Evolutionary conservation across 371 early-diverging fungal species (phyloP).

Genomic region (Mortierella sp.): DNA sequence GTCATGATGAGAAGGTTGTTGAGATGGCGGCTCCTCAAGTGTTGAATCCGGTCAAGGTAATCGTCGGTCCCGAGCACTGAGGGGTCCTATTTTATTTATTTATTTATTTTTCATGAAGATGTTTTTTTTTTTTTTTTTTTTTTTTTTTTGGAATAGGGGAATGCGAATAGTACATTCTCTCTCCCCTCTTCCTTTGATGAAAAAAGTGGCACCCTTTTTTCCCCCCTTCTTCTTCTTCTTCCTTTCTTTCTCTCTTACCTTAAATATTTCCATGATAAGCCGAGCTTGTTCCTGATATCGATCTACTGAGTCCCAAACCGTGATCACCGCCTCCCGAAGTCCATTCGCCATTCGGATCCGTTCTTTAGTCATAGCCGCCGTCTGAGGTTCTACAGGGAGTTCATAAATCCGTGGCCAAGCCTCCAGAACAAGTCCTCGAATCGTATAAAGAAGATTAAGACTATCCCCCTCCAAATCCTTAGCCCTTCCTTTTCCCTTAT

Average conservation of each 20-base stretch:
- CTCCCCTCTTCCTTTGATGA: no score
- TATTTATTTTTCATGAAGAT: neutral
- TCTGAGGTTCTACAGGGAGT: conserved; percentile 19
- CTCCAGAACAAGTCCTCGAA: conserved; percentile 15
- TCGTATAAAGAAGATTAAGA: conserved; percentile 5
- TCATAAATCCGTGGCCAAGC: conserved; percentile 44
- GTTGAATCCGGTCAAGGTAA: conserved; percentile 14
- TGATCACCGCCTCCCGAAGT: conserved; percentile 22
- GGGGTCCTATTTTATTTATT: conserved; percentile 14
- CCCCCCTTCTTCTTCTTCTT: neutral
- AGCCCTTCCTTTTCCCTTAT: neutral
- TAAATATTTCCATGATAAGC: conserved; percentile 29
- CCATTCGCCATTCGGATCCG: conserved; percentile 14
- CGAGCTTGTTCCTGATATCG: conserved; percentile 26
- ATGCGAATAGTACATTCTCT: no score
- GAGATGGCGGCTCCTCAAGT: conserved; percentile 36
- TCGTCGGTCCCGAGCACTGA: conserved; percentile 13
- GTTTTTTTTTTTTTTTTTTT: neutral
- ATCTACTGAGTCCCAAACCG: conserved; percentile 19
- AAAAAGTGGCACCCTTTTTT: no score
- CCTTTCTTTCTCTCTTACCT: conserved; percentile 12
- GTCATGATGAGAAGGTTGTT: conserved; percentile 26
- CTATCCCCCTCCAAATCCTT: conserved; percentile 19
- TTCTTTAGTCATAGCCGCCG: conserved; percentile 12
- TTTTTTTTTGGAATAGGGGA: no score